These are phyloP conservation scores for Neonectria magnoliae DNA, from an alignment of 2,329 filamentous ascomycete species.

Conservation along the genomic window DNA sequence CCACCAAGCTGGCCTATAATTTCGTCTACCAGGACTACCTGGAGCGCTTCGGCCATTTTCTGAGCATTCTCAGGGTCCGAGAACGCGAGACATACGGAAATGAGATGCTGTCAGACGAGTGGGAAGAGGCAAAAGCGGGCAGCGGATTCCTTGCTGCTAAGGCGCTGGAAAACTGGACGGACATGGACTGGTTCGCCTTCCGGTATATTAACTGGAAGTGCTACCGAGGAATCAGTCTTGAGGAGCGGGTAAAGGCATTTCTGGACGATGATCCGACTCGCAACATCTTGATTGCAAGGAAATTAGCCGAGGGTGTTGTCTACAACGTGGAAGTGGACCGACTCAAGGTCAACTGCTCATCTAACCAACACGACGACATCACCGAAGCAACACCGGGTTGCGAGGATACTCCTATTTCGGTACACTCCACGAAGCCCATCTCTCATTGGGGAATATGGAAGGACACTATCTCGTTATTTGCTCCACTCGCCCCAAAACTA, in stretches of 20 bases:
- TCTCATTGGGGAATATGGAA: not conserved
- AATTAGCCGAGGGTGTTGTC: not conserved
- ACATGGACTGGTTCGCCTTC: slow-evolving; percentile 1
- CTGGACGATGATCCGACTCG: not conserved
- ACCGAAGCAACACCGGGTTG: not conserved
- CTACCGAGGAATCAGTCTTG: not conserved
- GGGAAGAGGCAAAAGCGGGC: not conserved
- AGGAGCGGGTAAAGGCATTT: not conserved
- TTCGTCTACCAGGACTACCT: slow-evolving; percentile 3
- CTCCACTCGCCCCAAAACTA: not conserved
- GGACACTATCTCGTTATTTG: not conserved
- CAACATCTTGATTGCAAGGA: not conserved
- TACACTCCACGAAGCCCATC: not conserved
- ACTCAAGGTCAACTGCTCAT: not conserved
- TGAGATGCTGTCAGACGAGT: slow-evolving; percentile 10
- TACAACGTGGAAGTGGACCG: not conserved
- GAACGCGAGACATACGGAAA: slow-evolving; percentile 3
- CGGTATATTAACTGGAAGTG: not conserved
- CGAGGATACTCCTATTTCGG: not conserved
- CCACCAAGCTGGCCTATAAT: not conserved
- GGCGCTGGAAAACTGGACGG: slow-evolving; percentile 1
- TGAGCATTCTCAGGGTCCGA: not conserved
- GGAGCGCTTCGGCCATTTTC: not conserved
- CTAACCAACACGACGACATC: not conserved
- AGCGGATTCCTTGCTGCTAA: slow-evolving; percentile 2